phyloP scores from a whole-genome alignment of 306 rosid genomes.

The Luffa acutangula region DNA sequence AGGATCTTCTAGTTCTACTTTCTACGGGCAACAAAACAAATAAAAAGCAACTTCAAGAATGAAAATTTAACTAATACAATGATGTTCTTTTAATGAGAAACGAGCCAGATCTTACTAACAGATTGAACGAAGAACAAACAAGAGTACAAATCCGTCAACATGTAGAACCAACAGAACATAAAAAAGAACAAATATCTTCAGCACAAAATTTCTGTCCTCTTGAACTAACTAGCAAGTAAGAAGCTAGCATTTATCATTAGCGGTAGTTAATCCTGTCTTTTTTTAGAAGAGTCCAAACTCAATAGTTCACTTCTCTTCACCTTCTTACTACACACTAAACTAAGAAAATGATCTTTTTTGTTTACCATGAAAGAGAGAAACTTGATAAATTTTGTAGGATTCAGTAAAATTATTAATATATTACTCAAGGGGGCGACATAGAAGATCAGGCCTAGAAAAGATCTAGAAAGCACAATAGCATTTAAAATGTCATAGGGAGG shows the following conservation, averaged over 20 bases:
- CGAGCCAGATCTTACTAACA: not conserved
- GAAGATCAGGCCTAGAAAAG: not conserved
- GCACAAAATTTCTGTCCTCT: not conserved
- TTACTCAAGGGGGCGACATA: not conserved
- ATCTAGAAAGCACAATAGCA: not conserved
- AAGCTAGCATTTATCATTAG: not conserved
- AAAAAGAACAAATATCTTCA: not conserved
- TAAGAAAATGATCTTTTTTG: not conserved
- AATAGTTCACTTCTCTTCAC: not conserved
- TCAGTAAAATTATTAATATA: not conserved
- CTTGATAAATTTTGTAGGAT: not conserved
- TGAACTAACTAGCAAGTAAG: not conserved
- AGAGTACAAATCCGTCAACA: not conserved
- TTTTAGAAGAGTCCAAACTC: not conserved
- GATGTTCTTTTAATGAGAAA: not conserved
- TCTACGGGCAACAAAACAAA: not conserved
- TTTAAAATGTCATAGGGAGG: not conserved
- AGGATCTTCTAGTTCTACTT: not conserved
- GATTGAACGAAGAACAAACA: not conserved
- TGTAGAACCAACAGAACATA: not conserved
- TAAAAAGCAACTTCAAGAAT: not conserved
- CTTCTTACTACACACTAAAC: not conserved
- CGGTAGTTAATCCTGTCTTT: too few species aligned
- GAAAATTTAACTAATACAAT: not conserved
- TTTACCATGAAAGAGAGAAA: not conserved